These are phyloP conservation scores for Neurospora sp. DNA, from an alignment of 495 filamentous ascomycete species.

Conservation along the genomic window DNA sequence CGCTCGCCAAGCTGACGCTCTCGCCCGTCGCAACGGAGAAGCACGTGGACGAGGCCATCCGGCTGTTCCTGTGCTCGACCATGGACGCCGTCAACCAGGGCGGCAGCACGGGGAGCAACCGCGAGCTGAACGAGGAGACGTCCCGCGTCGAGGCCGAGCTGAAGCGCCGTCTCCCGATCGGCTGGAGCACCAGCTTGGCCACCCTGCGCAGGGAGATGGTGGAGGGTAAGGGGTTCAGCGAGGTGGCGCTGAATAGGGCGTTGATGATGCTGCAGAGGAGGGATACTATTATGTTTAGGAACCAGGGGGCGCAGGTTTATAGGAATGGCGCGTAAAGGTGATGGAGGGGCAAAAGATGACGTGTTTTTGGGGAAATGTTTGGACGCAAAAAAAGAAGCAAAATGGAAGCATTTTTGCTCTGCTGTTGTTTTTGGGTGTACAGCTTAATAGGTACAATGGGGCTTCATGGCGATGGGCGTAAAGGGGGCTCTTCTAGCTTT, in stretches of 20 bases:
- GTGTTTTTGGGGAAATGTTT: neutral
- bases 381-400: neutral
- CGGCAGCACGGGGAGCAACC: slow-evolving; percentile 55
- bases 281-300: slow-evolving; percentile 85
- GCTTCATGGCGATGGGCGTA: neutral
- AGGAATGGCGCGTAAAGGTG: slow-evolving; percentile 42
- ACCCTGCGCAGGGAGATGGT: slow-evolving; percentile 85
- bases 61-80: slow-evolving; percentile 89
- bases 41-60: slow-evolving; percentile 96
- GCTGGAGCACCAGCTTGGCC: slow-evolving; percentile 85
- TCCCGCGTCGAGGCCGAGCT: slow-evolving; percentile 86
- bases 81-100: slow-evolving; percentile 98
- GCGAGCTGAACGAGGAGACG: slow-evolving; percentile 84
- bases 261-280: slow-evolving; percentile 76
- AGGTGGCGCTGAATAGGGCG: slow-evolving; percentile 75
- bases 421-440: neutral
- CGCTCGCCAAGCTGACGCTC: slow-evolving; percentile 83
- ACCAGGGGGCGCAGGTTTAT: slow-evolving; percentile 83
- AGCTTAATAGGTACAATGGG: neutral
- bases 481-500: neutral
- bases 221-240: slow-evolving; percentile 75
- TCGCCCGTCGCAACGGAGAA: slow-evolving; percentile 75
- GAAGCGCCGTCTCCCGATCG: slow-evolving; percentile 77
- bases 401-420: neutral
- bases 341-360: neutral